phyloP scores from a whole-genome alignment of 257 asterid species.

The Mitragyna speciosa region DNA sequence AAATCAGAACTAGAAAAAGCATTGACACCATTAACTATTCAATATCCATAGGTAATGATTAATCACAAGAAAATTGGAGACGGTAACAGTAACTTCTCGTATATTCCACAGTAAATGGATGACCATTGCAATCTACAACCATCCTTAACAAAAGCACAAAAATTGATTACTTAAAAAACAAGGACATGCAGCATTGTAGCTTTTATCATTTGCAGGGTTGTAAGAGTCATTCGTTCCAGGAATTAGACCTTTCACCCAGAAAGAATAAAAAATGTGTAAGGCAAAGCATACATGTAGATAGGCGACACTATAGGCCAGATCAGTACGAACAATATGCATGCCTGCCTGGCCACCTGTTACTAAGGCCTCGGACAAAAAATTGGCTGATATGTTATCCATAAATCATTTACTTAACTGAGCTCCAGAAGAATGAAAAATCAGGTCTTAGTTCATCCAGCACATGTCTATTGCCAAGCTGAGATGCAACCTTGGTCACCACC shows the following conservation, averaged over 20 bases:
- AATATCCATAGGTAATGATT: too few relatives aligned
- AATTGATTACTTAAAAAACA: neutral
- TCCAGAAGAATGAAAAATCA: neutral
- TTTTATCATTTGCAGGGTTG: neutral
- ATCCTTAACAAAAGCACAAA: neutral
- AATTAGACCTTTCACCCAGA: neutral
- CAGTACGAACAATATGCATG: neutral
- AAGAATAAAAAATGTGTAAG: neutral
- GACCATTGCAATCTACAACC: neutral
- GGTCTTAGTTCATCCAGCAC: neutral
- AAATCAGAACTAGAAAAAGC: neutral
- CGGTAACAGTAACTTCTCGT: neutral
- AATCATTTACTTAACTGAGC: neutral
- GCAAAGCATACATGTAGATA: neutral
- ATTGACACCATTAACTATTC: neutral
- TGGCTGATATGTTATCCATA: slow-evolving; percentile 9
- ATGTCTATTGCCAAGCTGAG: neutral
- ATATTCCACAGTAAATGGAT: neutral
- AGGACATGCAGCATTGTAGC: neutral
- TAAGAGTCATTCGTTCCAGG: neutral
- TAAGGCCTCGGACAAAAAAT: slow-evolving; percentile 1
- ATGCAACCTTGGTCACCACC: neutral
- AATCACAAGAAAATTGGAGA: neutral
- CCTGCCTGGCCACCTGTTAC: slow-evolving; percentile 13
- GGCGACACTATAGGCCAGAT: neutral